These are phyloP conservation scores for Botrytis paeoniae DNA, from an alignment of 2,329 filamentous ascomycete genomes.

Conservation along the genomic window DNA sequence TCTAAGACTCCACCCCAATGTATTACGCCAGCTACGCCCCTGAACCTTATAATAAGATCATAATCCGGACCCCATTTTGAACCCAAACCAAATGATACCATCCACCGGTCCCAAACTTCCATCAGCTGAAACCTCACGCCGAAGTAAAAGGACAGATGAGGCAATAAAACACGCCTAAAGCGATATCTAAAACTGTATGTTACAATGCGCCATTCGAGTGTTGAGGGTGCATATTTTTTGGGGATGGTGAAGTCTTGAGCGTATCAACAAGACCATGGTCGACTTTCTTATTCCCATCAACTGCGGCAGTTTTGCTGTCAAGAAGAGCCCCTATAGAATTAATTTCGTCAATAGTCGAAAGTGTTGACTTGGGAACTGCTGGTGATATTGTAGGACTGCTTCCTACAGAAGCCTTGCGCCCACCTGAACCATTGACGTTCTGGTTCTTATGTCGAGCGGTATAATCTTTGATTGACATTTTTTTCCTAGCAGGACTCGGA, in stretches of 20 bases:
- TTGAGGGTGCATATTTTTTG: constrained; percentile 25
- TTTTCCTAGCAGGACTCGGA: constrained; percentile 58
- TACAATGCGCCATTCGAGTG: constrained; percentile 38
- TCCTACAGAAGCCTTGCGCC: constrained; percentile 27
- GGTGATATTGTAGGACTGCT: constrained; percentile 38
- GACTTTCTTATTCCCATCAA: constrained; percentile 39
- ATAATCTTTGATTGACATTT: constrained; percentile 64
- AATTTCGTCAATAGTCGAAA: constrained; percentile 42
- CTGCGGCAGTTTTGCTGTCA: constrained; percentile 36
- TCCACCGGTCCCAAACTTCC: constrained; percentile 24
- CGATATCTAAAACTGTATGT: constrained; percentile 38
- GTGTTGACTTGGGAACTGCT: constrained; percentile 41
- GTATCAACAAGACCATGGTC: constrained; percentile 26
- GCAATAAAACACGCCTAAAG: constrained; percentile 26
- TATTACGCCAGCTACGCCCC: constrained; percentile 18
- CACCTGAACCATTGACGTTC: constrained; percentile 27
- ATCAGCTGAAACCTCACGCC: constrained; percentile 28
- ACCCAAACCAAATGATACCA: constrained; percentile 23
- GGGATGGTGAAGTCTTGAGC: constrained; percentile 20
- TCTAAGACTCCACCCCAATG: constrained; percentile 16
- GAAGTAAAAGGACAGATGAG: constrained; percentile 27
- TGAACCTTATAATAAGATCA: constrained; percentile 11
- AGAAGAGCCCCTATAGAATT: constrained; percentile 40
- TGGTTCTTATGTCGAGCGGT: constrained; percentile 49
- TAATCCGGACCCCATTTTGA: constrained; percentile 32